phyloP scores from a whole-genome alignment of 192 early-diverging fungal genomes.

The Dissophora ornata region DNA sequence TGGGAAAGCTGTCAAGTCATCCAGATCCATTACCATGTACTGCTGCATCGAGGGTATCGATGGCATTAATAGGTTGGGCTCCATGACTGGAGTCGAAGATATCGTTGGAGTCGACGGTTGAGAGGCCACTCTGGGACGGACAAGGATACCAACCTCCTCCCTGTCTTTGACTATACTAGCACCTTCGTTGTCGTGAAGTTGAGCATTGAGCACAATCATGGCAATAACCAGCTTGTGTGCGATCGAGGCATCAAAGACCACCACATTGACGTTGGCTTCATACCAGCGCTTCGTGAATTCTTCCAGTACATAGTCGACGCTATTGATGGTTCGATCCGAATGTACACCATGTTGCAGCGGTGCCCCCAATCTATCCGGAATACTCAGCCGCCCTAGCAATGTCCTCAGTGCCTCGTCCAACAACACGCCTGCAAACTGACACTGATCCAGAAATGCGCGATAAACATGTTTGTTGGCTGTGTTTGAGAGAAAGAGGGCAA shows the following conservation, averaged over 20 bases:
- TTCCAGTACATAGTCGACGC: conserved; percentile 65
- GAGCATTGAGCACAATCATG: conserved; percentile 73
- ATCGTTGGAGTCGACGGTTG: conserved; percentile 50
- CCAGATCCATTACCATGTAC: conserved; percentile 35
- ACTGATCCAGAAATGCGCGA: conserved; percentile 64
- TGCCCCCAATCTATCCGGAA: conserved; percentile 61
- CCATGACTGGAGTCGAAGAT: conserved; percentile 43
- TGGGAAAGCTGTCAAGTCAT: conserved; percentile 37
- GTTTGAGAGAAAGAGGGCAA: conserved; percentile 68
- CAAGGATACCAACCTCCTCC: conserved; percentile 42
- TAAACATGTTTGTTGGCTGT: conserved; percentile 67
- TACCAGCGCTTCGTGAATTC: conserved; percentile 74
- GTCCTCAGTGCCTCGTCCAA: conserved; percentile 71
- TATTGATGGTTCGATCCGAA: conserved; percentile 19
- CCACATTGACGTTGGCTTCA: conserved; percentile 66
- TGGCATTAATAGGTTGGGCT: conserved; percentile 8
- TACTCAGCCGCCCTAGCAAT: conserved; percentile 61
- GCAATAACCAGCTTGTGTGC: conserved; percentile 70
- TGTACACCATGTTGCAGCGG: background rate
- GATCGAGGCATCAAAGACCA: conserved; percentile 64
- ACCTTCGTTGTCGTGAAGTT: conserved; percentile 63
- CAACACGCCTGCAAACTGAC: conserved; percentile 63
- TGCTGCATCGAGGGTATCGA: conserved; percentile 9
- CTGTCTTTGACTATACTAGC: conserved; percentile 33
- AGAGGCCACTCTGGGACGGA: conserved; percentile 29